phyloP scores from a whole-genome alignment of 306 rosid species.

The Quercus cerris region DNA sequence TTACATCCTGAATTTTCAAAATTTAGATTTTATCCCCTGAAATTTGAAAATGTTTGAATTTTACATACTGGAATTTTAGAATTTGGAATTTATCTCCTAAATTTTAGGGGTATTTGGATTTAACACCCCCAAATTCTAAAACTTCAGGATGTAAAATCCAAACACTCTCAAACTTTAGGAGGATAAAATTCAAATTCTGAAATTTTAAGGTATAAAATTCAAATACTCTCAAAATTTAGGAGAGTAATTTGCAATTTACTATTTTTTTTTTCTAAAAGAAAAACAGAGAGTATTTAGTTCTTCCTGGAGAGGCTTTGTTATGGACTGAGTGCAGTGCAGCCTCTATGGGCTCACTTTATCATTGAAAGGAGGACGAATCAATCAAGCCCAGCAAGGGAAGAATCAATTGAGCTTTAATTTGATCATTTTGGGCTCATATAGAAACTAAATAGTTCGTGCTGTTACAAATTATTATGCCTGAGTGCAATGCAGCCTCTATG shows the following conservation, averaged over 20 bases:
- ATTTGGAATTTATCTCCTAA: too few species aligned
- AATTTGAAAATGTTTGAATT: too few species aligned
- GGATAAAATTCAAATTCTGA: accelerated
- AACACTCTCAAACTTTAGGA: too few species aligned
- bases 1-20: accelerated
- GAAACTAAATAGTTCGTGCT: too few species aligned
- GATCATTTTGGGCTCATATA: too few species aligned
- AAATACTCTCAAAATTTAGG: accelerated
- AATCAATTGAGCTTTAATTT: background rate
- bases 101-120: too few species aligned
- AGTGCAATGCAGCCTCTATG: background rate
- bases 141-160: accelerated
- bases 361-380: background rate
- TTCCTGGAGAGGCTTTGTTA: too few species aligned
- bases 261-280: background rate
- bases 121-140: too few species aligned
- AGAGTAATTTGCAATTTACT: accelerated
- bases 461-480: background rate
- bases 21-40: too few species aligned
- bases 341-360: background rate
- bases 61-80: accelerated
- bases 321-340: background rate
- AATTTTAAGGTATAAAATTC: too few species aligned
- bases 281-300: too few species aligned
- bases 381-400: background rate